A percentile compares a stretch with the other conserved stretches of the same genome.
Evolutionary conservation across 495 filamentous ascomycete species (phyloP).

Genomic region (Hypoxylon cercidicola): DNA sequence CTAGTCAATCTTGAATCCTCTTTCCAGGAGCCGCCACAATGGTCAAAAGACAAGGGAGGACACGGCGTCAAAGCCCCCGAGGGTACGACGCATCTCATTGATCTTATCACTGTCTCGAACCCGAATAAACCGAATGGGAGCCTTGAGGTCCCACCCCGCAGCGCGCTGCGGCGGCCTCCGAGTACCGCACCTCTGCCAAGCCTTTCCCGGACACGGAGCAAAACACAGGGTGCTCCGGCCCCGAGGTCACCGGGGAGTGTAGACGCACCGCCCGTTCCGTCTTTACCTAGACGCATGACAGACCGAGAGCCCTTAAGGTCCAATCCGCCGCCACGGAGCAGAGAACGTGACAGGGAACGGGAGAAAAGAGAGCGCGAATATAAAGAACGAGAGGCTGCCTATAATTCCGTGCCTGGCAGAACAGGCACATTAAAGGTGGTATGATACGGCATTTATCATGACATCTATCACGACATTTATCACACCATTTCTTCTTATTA

Average conservation of each 20-base stretch:
- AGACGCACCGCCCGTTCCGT: conserved; percentile 36
- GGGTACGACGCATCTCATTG: conserved; percentile 67
- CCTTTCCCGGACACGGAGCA: conserved; percentile 41
- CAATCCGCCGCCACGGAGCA: conserved; percentile 21
- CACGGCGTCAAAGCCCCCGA: conserved; percentile 71
- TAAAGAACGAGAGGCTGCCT: conserved; percentile 32
- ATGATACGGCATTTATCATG: conserved; percentile 21
- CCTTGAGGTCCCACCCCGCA: conserved; percentile 38
- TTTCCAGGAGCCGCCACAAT: conserved; percentile 80
- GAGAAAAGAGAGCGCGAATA: conserved; percentile 41
- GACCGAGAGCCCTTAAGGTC: conserved; percentile 6
- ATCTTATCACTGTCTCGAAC: conserved; percentile 49
- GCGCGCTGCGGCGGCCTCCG: conserved; percentile 31
- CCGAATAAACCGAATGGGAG: conserved; percentile 10
- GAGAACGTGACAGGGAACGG: conserved; percentile 25
- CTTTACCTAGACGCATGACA: conserved; percentile 18
- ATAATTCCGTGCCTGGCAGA: conserved; percentile 45
- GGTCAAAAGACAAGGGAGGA: conserved; percentile 68
- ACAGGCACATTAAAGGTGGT: conserved; percentile 47
- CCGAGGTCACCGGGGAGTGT: conserved; percentile 14
- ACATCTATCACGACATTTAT: background rate
- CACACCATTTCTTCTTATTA: no score
- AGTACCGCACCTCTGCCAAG: conserved; percentile 30
- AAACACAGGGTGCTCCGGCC: conserved; percentile 38
- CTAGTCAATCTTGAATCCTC: conserved; percentile 79